Percentiles rank a stretch among this genome's conserved stretches.
phyloP scores from a whole-genome alignment of 345 rosid genomes.

The Turnera subulata region DNA sequence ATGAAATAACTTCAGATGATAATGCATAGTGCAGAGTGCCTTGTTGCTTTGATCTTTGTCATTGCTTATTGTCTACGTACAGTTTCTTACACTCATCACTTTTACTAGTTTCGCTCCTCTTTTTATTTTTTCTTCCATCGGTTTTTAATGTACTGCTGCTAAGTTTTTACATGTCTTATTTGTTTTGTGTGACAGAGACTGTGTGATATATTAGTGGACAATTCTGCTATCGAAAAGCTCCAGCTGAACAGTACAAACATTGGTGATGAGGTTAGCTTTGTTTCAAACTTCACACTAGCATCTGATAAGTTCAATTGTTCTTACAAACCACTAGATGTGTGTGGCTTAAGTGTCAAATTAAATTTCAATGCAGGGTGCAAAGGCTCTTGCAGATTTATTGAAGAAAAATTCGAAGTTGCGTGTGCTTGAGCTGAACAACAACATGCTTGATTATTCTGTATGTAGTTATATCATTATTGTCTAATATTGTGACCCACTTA shows the following conservation, averaged over 20 bases:
- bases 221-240: conserved; percentile 67
- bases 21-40: no score
- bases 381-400: conserved; percentile 81
- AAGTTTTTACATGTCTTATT: not conserved
- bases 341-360: conserved; percentile 7
- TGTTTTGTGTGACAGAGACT: conserved; percentile 44
- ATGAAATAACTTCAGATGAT: no score
- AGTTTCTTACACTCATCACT: no score
- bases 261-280: conserved; percentile 78
- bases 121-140: not conserved
- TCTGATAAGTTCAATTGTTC: not conserved
- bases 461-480: conserved; percentile 23
- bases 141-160: not conserved
- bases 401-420: conserved; percentile 75
- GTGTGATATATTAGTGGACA: conserved; percentile 63
- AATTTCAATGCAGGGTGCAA: conserved; percentile 69
- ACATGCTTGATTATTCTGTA: conserved; percentile 97
- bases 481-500: conserved; percentile 8
- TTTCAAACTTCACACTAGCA: conserved; percentile 11
- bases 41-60: no score
- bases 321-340: not conserved
- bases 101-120: no score
- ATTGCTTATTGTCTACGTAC: no score
- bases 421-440: conserved; percentile 83
- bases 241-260: conserved; percentile 77